Evolutionary conservation across 1,139 yeast genomes (phyloP).

Genomic region (Protomyces pachydermus): DNA sequence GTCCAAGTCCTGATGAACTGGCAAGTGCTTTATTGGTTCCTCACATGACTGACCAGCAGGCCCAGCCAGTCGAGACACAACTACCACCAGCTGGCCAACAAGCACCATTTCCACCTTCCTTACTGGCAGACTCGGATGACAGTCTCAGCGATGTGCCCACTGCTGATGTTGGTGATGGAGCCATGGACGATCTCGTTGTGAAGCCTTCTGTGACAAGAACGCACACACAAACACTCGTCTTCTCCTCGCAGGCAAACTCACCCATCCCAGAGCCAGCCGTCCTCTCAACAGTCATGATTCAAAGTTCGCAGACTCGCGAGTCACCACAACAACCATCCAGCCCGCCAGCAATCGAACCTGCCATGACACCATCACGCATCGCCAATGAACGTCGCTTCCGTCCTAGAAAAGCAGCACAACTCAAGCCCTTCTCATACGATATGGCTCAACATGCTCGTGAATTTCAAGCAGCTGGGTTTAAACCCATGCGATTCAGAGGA

Average conservation of each 20-base stretch:
- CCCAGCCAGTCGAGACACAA: background rate
- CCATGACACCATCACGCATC: background rate
- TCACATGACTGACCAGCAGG: background rate
- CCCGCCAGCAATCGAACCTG: background rate
- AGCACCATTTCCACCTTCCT: background rate
- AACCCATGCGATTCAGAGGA: conserved; percentile 18
- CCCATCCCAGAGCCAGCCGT: background rate
- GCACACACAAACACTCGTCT: background rate
- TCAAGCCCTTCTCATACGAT: conserved; percentile 17
- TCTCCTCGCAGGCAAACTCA: background rate
- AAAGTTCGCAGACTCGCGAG: background rate
- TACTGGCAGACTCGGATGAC: background rate
- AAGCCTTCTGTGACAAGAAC: too few relatives aligned
- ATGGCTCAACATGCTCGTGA: conserved; percentile 20
- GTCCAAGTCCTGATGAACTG: conserved; percentile 24
- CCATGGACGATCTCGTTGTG: background rate
- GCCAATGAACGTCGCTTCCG: conserved; percentile 3
- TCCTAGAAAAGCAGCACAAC: conserved; percentile 16
- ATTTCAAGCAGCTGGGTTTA: conserved; percentile 19
- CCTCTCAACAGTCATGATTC: background rate
- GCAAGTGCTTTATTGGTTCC: background rate
- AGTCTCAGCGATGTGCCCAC: background rate
- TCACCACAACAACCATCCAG: background rate
- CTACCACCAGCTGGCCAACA: background rate
- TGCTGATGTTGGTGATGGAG: background rate